These are phyloP conservation scores for Skeletonema potamos DNA, from an alignment of 108 stramenopile species.

Conservation along the genomic window DNA sequence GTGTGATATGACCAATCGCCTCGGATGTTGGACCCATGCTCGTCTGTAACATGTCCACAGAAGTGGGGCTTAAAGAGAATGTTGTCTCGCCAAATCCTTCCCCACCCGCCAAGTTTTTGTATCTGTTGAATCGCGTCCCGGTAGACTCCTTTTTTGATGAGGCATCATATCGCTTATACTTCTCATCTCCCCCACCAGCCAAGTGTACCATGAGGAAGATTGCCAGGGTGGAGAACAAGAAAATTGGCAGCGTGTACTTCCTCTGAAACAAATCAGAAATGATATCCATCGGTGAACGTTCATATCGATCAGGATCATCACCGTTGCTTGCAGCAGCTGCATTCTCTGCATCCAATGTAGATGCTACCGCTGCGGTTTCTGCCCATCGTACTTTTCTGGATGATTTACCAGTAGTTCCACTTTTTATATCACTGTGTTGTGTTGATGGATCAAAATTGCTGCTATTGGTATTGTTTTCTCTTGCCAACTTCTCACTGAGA, in stretches of 20 bases:
- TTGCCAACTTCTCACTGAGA: conserved; percentile 21
- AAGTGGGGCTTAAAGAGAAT: conserved; percentile 3
- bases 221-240: conserved; percentile 11
- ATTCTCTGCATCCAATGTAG: conserved; percentile 38
- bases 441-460: background rate
- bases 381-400: conserved; percentile 36
- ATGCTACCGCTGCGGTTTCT: conserved; percentile 29
- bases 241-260: conserved; percentile 33
- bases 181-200: conserved; percentile 11
- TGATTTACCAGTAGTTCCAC: background rate
- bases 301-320: background rate
- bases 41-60: background rate
- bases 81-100: conserved; percentile 3
- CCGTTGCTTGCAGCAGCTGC: conserved; percentile 14
- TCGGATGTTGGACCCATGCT: conserved; percentile 17
- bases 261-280: conserved; percentile 28
- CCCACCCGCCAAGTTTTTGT: background rate
- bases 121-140: background rate
- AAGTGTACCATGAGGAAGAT: conserved; percentile 46
- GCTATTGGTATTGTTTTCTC: conserved; percentile 6
- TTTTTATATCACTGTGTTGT: background rate
- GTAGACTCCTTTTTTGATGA: background rate
- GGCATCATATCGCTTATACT: background rate
- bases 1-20: conserved; percentile 34
- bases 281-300: conserved; percentile 19